Percentiles rank a stretch among this genome's conserved stretches.
phyloP scores from a whole-genome alignment of 2,329 filamentous ascomycete genomes.

The Penicillium occitanis region DNA sequence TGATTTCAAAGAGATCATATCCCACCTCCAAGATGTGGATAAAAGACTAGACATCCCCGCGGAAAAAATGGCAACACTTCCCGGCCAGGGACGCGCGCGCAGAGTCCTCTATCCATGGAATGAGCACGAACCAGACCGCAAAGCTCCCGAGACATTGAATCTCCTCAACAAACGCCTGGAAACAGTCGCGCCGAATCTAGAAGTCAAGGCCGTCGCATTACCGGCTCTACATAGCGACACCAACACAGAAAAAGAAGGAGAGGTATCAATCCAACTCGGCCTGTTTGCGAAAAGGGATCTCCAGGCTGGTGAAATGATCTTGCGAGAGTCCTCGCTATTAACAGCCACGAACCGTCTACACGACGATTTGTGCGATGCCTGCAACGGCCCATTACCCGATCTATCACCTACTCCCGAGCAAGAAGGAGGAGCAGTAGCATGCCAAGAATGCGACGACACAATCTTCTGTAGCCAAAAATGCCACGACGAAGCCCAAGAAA shows the following conservation, averaged over 20 bases:
- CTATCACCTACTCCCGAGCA: constrained; percentile 39
- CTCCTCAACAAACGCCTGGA: constrained; percentile 70
- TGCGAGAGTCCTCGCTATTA: constrained; percentile 80
- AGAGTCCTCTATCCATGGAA: constrained; percentile 66
- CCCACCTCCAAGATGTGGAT: neutral
- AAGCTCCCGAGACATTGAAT: constrained; percentile 56
- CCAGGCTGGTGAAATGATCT: constrained; percentile 69
- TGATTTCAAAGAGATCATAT: constrained; percentile 16
- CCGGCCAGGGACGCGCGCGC: constrained; percentile 42
- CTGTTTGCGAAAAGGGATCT: constrained; percentile 87
- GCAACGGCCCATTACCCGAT: constrained; percentile 69
- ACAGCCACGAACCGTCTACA: constrained; percentile 87
- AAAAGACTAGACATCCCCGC: neutral
- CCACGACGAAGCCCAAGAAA: constrained; percentile 53
- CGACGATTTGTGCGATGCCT: constrained; percentile 86
- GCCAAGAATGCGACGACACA: constrained; percentile 57
- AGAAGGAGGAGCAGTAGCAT: constrained; percentile 40
- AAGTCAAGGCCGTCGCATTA: constrained; percentile 72
- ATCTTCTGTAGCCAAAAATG: constrained; percentile 62
- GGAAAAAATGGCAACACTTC: constrained; percentile 29
- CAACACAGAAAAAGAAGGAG: constrained; percentile 26
- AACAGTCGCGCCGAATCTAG: constrained; percentile 74
- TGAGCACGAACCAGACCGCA: constrained; percentile 58
- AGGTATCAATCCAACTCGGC: constrained; percentile 71
- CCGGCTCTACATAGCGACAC: constrained; percentile 61